Evolutionary conservation across 805 yeast species (phyloP).

Genomic region (Pichia insulana): DNA sequence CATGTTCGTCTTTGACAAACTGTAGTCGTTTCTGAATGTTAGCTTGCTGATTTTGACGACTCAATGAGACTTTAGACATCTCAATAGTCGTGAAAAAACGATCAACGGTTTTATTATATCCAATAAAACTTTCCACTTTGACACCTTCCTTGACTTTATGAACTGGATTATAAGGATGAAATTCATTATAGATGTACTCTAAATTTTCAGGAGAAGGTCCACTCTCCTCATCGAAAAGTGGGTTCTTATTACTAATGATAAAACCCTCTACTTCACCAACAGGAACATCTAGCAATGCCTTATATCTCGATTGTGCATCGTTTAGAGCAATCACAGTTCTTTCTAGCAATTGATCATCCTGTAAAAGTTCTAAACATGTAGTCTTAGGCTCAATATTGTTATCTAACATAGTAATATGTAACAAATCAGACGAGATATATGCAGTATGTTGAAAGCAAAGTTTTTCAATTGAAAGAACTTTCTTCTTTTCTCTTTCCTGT

Average conservation of each 20-base stretch:
- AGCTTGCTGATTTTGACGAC: slow-evolving; percentile 68
- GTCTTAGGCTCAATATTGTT: slow-evolving; percentile 35
- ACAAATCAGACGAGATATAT: slow-evolving; percentile 69
- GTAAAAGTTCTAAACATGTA: slow-evolving; percentile 25
- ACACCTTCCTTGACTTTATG: slow-evolving; percentile 24
- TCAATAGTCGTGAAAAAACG: slow-evolving; percentile 78
- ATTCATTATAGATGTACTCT: slow-evolving; percentile 42
- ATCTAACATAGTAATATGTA: slow-evolving; percentile 47
- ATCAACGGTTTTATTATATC: slow-evolving; percentile 80
- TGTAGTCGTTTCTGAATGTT: slow-evolving; percentile 67
- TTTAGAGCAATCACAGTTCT: slow-evolving; percentile 36
- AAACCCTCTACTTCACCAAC: slow-evolving; percentile 42
- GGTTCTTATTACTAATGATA: slow-evolving; percentile 55
- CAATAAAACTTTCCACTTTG: slow-evolving; percentile 37
- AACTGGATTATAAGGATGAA: slow-evolving; percentile 44
- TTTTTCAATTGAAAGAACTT: slow-evolving; percentile 57
- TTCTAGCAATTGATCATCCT: slow-evolving; percentile 22
- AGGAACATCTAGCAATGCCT: slow-evolving; percentile 27
- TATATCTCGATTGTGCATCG: slow-evolving; percentile 38
- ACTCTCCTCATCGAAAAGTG: slow-evolving; percentile 34
- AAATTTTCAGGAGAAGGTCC: slow-evolving; percentile 26
- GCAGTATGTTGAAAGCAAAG: slow-evolving; percentile 59
- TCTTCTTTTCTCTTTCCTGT: slow-evolving; percentile 31
- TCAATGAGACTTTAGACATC: slow-evolving; percentile 65
- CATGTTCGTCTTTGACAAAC: slow-evolving; percentile 66